phyloP scores from a whole-genome alignment of 2,329 filamentous ascomycete species.

The Geosmithia putterillii region DNA sequence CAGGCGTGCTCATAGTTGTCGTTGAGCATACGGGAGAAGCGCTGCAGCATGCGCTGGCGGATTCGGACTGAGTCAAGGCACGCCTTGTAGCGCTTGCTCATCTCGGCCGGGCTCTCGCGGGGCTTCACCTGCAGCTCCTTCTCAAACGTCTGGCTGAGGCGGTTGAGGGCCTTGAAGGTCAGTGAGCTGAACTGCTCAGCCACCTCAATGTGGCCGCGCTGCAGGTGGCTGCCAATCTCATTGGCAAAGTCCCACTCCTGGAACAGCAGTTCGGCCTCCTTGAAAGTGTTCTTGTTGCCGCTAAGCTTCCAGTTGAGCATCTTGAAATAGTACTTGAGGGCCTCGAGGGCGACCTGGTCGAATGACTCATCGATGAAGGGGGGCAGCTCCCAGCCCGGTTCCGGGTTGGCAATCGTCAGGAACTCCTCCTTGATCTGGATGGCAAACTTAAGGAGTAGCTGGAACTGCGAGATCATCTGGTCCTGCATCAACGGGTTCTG shows the following conservation, averaged over 20 bases:
- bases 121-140: conserved; percentile 75
- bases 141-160: conserved; percentile 84
- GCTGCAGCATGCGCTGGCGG: conserved; percentile 88
- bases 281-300: conserved; percentile 98
- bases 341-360: conserved; percentile 81
- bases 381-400: conserved; percentile 89
- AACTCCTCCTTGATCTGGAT: conserved; percentile 90
- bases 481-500: conserved; percentile 91
- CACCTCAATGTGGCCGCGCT: conserved; percentile 89
- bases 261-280: conserved; percentile 92
- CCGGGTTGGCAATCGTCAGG: conserved; percentile 67
- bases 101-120: conserved; percentile 72
- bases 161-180: conserved; percentile 82
- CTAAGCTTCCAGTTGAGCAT: conserved; percentile 97
- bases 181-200: conserved; percentile 94
- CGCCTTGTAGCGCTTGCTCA: conserved; percentile 95
- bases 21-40: conserved; percentile 81
- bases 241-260: conserved; percentile 98
- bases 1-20: conserved; percentile 95
- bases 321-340: conserved; percentile 95
- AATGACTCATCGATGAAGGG: conserved; percentile 96
- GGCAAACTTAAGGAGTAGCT: conserved; percentile 81
- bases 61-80: conserved; percentile 93
- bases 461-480: conserved; percentile 96
- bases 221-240: conserved; percentile 79